Evolutionary conservation across 2,329 filamentous ascomycete species (phyloP).

Genomic region (Claviceps sp.): DNA sequence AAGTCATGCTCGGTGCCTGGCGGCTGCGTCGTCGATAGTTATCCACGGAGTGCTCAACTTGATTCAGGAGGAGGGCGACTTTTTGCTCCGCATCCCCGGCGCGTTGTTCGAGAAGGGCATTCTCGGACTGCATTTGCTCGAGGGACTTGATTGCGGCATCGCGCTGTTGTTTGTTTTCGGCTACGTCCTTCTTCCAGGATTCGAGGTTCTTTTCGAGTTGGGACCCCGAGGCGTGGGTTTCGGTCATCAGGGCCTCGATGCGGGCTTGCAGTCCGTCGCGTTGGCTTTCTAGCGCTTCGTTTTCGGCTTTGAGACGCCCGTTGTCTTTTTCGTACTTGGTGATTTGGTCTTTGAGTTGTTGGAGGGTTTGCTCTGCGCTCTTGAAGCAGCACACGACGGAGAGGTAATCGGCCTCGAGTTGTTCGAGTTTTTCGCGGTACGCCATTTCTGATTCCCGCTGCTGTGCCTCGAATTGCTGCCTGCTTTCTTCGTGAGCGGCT

Average conservation of each 20-base stretch:
- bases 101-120: slow-evolving; percentile 65
- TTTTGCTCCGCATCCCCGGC: slow-evolving; percentile 86
- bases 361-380: slow-evolving; percentile 97
- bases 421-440: slow-evolving; percentile 85
- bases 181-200: slow-evolving; percentile 56
- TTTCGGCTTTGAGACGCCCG: slow-evolving; percentile 64
- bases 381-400: slow-evolving; percentile 97
- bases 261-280: slow-evolving; percentile 52
- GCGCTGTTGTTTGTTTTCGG: slow-evolving; percentile 52
- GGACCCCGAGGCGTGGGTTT: slow-evolving; percentile 50
- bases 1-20: slow-evolving; percentile 34
- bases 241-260: slow-evolving; percentile 55
- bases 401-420: slow-evolving; percentile 94
- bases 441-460: slow-evolving; percentile 77
- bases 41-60: slow-evolving; percentile 86
- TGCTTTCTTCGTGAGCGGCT: slow-evolving; percentile 77
- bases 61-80: slow-evolving; percentile 82
- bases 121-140: slow-evolving; percentile 73
- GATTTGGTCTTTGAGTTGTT: slow-evolving; percentile 97
- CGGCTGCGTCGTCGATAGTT: slow-evolving; percentile 76
- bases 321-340: slow-evolving; percentile 83
- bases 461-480: slow-evolving; percentile 60
- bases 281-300: slow-evolving; percentile 66
- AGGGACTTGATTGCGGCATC: slow-evolving; percentile 50
- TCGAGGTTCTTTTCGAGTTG: slow-evolving; percentile 61